Base-by-base conservation (phyloP, 2,329 filamentous ascomycete species). In the Arachnomyces sp. region DNA sequence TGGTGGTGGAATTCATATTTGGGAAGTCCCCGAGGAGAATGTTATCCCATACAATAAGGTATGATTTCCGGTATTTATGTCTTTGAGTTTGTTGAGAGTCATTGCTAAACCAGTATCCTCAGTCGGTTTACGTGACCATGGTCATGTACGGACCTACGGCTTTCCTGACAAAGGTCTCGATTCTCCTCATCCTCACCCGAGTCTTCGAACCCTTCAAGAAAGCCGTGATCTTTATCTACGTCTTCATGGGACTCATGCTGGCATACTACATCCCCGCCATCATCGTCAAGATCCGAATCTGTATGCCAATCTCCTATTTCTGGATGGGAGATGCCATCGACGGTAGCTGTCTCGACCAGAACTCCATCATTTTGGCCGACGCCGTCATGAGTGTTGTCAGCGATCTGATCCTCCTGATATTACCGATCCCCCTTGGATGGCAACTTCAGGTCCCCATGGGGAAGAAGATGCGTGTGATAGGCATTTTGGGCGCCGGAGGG, bases 341-440 rank as follows among this genome's bases (percentile, higher is more conserved):
- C 0, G 55, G 55, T 9, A 43, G 46, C 3, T 59, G 56, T 21
- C 47, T 59, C 25, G 36, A 59, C 34, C 46, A 59, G 38, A 40
- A 43, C 1, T 59, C 60, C 0, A 71, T 75, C 28, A 65, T 76
- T 18, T 61, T 74, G 25, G 67, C 68, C 9, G 65, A 77, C 31
- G 75, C 75, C 4, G 69, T 75, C 28, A 68, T 78, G 49, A 80
- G 79, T 54, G 75, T 77, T 17, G 54, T 72, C 36, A 78, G 74
- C 18, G 77, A 81, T 52, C 66, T 80, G 36, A 59, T 70, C 7
- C 62, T 74, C 15, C 68, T 74, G 8, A 42, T 73, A 1, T 55
- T 77, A 3, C 74, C 73, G 2, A 64, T 77, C 13, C 63, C 64
- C 9, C 65, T 67, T 6, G 62, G 72, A 2, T 56, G 65, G 49